Evolutionary conservation across 2,329 filamentous ascomycete genomes (phyloP), one percentile per base, ranked within the genome.

Genomic region (Paracoccidioides brasiliensis): DNA sequence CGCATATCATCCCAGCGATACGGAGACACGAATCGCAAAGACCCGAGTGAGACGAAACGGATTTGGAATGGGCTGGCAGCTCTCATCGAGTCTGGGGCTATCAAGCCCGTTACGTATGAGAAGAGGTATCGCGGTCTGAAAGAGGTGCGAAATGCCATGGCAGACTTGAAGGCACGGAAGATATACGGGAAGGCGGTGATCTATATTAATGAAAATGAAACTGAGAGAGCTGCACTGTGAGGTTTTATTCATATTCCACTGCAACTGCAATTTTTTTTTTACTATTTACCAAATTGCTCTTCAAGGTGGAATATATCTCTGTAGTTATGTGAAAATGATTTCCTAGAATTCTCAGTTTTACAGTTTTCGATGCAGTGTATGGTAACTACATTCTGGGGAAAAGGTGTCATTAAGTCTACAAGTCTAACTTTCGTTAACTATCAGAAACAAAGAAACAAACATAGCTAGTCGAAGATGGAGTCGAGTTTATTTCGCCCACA

Each of bases 111-210:
- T 1, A 69, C 81, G 0, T 81, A 75, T 60, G 41, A 55, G n/a
- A 68, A 71, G 12, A 70, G 70, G 43, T 83, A 80, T 59, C 55
- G 63, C 15, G 79, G 79, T 0, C 66, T 84, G 10, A 71, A 75
- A 46, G 73, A 72, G 56, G 72, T 81, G 1, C 70, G 73, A 0
- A 63, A 65, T 14, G 80, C 80, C 4, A 67, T 83, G 61, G 67
- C 73, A 43, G 79, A 81, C 59, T 67, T 82, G 15, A 69, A 70
- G 3, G 64, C 68, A 6, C 70, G 77, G 41, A 79, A 73, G 61
- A 70, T 79, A 8, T 80, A 75, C 69, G 80, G 80, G 2, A 81
- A 82, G 61, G 77, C 79, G 5, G 72, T 82, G 0, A 66, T 83
- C n/a, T 70, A 67, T 44, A 66, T 78, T 15, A 62, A 65, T 6